These are phyloP conservation scores for Teratosphaeria zuluensis DNA, from an alignment of 2,329 filamentous ascomycete species.

Conservation along the genomic window DNA sequence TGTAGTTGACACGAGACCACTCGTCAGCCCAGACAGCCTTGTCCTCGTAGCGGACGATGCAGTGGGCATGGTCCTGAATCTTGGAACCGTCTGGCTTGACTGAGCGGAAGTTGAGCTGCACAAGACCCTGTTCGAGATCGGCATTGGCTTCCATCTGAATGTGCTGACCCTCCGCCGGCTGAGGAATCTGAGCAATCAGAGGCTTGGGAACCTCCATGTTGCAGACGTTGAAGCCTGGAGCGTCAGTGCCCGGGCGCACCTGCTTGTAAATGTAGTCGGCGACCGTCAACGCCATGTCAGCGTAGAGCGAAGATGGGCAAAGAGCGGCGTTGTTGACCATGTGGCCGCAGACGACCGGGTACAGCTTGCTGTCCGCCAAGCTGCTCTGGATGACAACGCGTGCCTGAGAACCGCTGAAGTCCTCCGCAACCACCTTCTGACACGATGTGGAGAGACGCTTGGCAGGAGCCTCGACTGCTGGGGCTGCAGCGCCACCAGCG, in stretches of 20 bases:
- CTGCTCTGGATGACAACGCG: conserved; percentile 57
- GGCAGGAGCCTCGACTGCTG: conserved; percentile 36
- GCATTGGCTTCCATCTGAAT: conserved; percentile 52
- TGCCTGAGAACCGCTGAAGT: conserved; percentile 50
- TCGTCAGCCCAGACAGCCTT: conserved; percentile 52
- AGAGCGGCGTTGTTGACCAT: conserved; percentile 57
- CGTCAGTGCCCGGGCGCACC: conserved; percentile 45
- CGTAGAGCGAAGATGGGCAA: conserved; percentile 55
- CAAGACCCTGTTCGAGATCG: conserved; percentile 45
- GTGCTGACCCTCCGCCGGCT: conserved; percentile 45
- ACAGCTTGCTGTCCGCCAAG: conserved; percentile 53
- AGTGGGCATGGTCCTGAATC: conserved; percentile 52
- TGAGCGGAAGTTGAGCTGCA: conserved; percentile 48
- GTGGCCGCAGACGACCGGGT: conserved; percentile 54
- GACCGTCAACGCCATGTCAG: conserved; percentile 56
- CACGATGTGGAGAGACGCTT: conserved; percentile 54
- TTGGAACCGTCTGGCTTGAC: conserved; percentile 51
- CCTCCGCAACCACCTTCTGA: conserved; percentile 54
- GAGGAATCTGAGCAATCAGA: conserved; percentile 48
- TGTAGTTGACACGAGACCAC: conserved; percentile 56
- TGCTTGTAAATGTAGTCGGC: conserved; percentile 60
- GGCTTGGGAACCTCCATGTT: conserved; percentile 62
- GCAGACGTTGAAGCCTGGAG: conserved; percentile 54
- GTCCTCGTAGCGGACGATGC: conserved; percentile 53
- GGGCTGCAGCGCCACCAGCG: conserved; percentile 24